Conservation (phyloP, 441 rosid species). For the Pelargonium citronellum region DNA sequence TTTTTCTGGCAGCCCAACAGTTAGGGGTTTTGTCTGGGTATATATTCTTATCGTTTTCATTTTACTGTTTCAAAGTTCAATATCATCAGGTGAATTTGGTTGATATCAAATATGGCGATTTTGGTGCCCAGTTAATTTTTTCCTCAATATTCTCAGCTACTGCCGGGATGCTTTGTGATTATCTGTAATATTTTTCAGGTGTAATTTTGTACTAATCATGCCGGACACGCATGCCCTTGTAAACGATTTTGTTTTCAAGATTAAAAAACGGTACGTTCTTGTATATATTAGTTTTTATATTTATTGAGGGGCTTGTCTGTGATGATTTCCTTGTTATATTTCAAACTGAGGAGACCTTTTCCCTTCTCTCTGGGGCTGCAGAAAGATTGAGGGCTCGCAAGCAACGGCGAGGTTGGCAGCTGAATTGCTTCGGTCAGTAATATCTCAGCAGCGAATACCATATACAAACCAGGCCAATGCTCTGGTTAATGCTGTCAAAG, state of each 20-base stretch:
- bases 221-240: slow-evolving; percentile 77
- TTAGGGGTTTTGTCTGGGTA: too few relatives aligned
- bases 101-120: too few relatives aligned
- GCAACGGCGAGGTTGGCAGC: slow-evolving; percentile 82
- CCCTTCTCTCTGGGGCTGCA: slow-evolving; percentile 25
- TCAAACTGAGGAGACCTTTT: slow-evolving; percentile 2
- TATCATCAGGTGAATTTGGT: too few relatives aligned
- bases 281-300: neutral
- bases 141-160: too few relatives aligned
- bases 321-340: neutral
- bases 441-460: slow-evolving; percentile 81
- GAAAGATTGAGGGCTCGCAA: slow-evolving; percentile 94
- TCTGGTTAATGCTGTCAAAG: slow-evolving; percentile 70
- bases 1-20: too few relatives aligned
- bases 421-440: slow-evolving; percentile 74
- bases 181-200: slow-evolving; percentile 23
- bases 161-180: neutral
- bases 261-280: slow-evolving; percentile 57
- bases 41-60: too few relatives aligned
- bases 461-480: slow-evolving; percentile 75
- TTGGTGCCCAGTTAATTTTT: too few relatives aligned
- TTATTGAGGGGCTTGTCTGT: neutral
- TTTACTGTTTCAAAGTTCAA: too few relatives aligned
- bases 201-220: slow-evolving; percentile 39
- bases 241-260: slow-evolving; percentile 68